Evolutionary conservation across 441 rosid genomes (phyloP).

Genomic region (Populus trichocarpa): DNA sequence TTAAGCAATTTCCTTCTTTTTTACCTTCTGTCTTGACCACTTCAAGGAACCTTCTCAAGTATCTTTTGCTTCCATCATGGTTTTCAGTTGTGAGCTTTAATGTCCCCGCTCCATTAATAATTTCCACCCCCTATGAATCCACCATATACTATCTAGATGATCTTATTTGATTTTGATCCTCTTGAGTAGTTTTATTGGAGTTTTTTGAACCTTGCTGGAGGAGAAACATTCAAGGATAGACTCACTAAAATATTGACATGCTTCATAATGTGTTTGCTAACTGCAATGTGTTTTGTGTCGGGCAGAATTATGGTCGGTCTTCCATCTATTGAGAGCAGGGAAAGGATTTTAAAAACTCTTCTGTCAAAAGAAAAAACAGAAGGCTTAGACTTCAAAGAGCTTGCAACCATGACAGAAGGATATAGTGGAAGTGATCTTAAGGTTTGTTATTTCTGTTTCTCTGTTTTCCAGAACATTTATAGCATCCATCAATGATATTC

Average conservation of each 20-base stretch:
- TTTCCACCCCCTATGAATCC: not conserved
- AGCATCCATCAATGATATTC: not conserved
- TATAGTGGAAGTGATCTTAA: constrained; percentile 95
- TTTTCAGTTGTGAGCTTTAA: not conserved
- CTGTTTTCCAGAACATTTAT: not conserved
- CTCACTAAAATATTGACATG: not conserved
- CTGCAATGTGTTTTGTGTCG: constrained; percentile 7
- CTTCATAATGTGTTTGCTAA: not conserved
- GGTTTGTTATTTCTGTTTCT: constrained; percentile 45
- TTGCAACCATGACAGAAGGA: constrained; percentile 86
- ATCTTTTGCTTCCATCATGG: not conserved
- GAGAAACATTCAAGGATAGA: not conserved
- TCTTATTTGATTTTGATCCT: not conserved
- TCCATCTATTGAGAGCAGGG: constrained; percentile 77
- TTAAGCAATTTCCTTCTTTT: not conserved
- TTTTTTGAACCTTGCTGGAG: not conserved
- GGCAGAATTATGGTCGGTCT: constrained; percentile 94
- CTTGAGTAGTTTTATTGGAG: not conserved
- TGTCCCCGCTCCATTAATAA: not conserved
- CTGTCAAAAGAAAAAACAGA: constrained; percentile 77
- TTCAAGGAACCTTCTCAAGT: not conserved
- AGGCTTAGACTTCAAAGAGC: constrained; percentile 77
- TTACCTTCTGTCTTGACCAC: not conserved
- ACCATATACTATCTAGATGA: not conserved
- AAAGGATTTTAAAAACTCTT: constrained; percentile 79